Evolutionary conservation across 1,139 yeast genomes (phyloP).

Genomic region (Geotrichum europaeum): DNA sequence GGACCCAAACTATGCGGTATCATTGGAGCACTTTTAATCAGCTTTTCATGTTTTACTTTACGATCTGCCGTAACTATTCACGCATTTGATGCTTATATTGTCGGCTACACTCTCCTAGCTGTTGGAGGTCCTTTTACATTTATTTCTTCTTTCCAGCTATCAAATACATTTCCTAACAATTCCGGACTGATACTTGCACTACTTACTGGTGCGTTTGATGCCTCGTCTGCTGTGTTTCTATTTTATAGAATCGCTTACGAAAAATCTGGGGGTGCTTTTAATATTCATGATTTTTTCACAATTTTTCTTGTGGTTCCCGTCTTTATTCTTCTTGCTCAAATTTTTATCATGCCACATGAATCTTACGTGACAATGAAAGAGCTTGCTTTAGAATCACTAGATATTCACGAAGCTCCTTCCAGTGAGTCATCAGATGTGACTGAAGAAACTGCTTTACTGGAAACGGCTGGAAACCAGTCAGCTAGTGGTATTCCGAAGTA

Average conservation of each 20-base stretch:
- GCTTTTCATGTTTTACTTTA: slow-evolving; percentile 48
- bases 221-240: slow-evolving; percentile 67
- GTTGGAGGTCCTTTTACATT: slow-evolving; percentile 78
- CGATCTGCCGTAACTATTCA: slow-evolving; percentile 34
- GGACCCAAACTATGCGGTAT: slow-evolving; percentile 80
- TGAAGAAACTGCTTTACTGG: slow-evolving; percentile 2
- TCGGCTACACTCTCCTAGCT: slow-evolving; percentile 61
- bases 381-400: neutral
- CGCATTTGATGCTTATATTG: slow-evolving; percentile 50
- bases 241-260: slow-evolving; percentile 59
- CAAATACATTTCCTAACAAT: slow-evolving; percentile 62
- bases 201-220: slow-evolving; percentile 70
- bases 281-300: slow-evolving; percentile 54
- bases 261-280: slow-evolving; percentile 31
- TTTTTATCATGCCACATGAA: slow-evolving; percentile 69
- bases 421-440: slow-evolving; percentile 3
- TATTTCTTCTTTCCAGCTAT: slow-evolving; percentile 68
- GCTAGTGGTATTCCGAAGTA: neutral
- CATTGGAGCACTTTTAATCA: slow-evolving; percentile 56
- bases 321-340: slow-evolving; percentile 65
- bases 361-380: slow-evolving; percentile 46
- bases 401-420: neutral
- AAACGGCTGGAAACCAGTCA: neutral
- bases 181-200: slow-evolving; percentile 67
- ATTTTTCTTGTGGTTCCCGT: slow-evolving; percentile 64